These are phyloP conservation scores for Epichloe sibirici DNA, from an alignment of 2,329 filamentous ascomycete genomes.

Conservation along the genomic window DNA sequence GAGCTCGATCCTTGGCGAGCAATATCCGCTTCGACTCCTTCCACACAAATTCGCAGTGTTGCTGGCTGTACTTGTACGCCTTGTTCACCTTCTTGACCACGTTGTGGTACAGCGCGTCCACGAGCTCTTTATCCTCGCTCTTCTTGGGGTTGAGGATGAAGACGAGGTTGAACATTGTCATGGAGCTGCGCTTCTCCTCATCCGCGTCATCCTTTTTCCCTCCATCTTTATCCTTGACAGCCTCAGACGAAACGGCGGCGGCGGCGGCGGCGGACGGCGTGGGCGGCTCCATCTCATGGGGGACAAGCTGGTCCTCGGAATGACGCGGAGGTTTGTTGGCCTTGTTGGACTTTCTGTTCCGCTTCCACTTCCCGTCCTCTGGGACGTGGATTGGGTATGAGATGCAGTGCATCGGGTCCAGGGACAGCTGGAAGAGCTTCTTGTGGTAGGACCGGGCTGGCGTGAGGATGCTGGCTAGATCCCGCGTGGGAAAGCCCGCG, in stretches of 20 bases:
- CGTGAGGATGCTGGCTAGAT: slow-evolving; percentile 68
- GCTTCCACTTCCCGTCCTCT: slow-evolving; percentile 68
- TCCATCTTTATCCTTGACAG: slow-evolving; percentile 17
- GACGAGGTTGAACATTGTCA: slow-evolving; percentile 97
- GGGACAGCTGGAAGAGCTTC: slow-evolving; percentile 65
- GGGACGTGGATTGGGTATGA: slow-evolving; percentile 76
- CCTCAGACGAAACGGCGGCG: slow-evolving; percentile 14
- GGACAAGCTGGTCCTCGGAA: slow-evolving; percentile 17
- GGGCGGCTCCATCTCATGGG: slow-evolving; percentile 18
- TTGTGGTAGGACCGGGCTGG: slow-evolving; percentile 69
- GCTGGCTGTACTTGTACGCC: slow-evolving; percentile 84
- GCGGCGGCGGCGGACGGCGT: slow-evolving; percentile 3
- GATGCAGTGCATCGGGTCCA: slow-evolving; percentile 69
- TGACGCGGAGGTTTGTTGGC: slow-evolving; percentile 20
- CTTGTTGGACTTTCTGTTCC: slow-evolving; percentile 40
- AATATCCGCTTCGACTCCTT: slow-evolving; percentile 78
- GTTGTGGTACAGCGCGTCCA: slow-evolving; percentile 70
- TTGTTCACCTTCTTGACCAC: slow-evolving; percentile 88
- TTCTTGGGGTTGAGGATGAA: slow-evolving; percentile 77
- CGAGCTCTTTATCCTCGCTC: slow-evolving; percentile 61
- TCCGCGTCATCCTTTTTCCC: slow-evolving; percentile 36
- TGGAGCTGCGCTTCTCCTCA: slow-evolving; percentile 53
- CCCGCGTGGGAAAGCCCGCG: slow-evolving; percentile 60
- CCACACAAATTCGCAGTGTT: slow-evolving; percentile 81
- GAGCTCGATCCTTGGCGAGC: slow-evolving; percentile 67